These are phyloP conservation scores for Eimeria acervulina DNA, from an alignment of 169 alveolate species.

Conservation along the genomic window DNA sequence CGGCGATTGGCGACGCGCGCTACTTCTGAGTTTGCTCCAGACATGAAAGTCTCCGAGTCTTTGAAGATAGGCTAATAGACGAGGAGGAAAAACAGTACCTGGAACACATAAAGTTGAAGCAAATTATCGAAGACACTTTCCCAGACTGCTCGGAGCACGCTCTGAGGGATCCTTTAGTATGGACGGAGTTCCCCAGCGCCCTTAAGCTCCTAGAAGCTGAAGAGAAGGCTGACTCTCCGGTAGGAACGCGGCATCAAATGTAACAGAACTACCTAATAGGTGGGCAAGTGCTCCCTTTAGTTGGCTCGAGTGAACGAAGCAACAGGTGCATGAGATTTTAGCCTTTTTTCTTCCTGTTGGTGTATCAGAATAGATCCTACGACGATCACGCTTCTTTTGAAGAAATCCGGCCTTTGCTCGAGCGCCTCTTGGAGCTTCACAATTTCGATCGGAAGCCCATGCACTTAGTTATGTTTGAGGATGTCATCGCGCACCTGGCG, in stretches of 20 bases:
- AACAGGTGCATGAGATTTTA: no score
- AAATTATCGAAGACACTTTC: slow-evolving; percentile 89
- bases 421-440: slow-evolving; percentile 93
- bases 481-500: slow-evolving; percentile 96
- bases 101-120: slow-evolving; percentile 88
- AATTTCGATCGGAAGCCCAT: slow-evolving; percentile 93
- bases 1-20: neutral
- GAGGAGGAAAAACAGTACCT: slow-evolving; percentile 93
- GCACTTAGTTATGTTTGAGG: slow-evolving; percentile 97
- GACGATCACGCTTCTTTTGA: slow-evolving; percentile 94
- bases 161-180: slow-evolving; percentile 85
- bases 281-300: neutral
- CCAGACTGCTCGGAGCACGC: slow-evolving; percentile 88
- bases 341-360: neutral
- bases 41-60: slow-evolving; percentile 96
- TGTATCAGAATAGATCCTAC: slow-evolving; percentile 91
- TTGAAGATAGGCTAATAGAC: slow-evolving; percentile 94
- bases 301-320: neutral
- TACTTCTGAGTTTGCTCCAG: slow-evolving; percentile 84
- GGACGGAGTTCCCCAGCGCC: slow-evolving; percentile 88
- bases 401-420: slow-evolving; percentile 91
- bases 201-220: slow-evolving; percentile 54
- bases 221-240: slow-evolving; percentile 66
- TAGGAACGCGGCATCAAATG: neutral
- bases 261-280: neutral